Evolutionary conservation across 495 filamentous ascomycete genomes (phyloP), one percentile per base, ranked within the genome.

Genomic region (Penicillium canescens): DNA sequence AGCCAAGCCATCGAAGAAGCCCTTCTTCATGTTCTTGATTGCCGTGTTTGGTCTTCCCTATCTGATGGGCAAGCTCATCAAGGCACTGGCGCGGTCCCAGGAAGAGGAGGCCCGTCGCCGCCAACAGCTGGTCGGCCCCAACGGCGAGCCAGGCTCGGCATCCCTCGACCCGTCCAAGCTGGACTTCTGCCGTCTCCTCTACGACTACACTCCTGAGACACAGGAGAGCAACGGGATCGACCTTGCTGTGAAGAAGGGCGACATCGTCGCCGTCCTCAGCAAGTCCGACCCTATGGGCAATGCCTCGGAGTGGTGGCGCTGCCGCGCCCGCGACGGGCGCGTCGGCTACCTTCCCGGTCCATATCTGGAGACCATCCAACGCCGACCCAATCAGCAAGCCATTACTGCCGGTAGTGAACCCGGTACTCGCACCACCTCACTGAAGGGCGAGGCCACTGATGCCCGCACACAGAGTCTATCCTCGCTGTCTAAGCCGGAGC

Each of bases 1-100:
- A 40, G 73, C 88, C 4, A 87, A 84, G 52, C 92, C 93, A 4
- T 94, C 89, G 55, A 88, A 88, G 66, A 99, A 98, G 71, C 94
- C 94, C 2, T 88, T 99, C 64, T 78, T 98, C 61, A 90, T 99
- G 79, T 99, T 99, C 80, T 73, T 97, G 26, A 76, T 96, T 40
- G 92, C 93, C 20, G 90, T 96, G 8, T 96, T 99, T 64, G 94
- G 94, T 31, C 77, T 99, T 6, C 94, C 94, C 1, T 98, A 96
- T 67, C 77, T 98, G 21, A 96, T 99, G 91, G 84, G 86, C 70
- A 98, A 95, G 71, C 80, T 96, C 37, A 98, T 99, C 70, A 84
- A 85, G 56, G 76, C 89, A 1, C 77, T 99, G 13, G 90, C 92
- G 20, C 83, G 84, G 23, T 84, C 82, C n/a, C 88, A 92, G 58